Evolutionary conservation across 2,329 filamentous ascomycete genomes (phyloP), one percentile per base, ranked within the genome.

Genomic region (Stylonectria norvegica): DNA sequence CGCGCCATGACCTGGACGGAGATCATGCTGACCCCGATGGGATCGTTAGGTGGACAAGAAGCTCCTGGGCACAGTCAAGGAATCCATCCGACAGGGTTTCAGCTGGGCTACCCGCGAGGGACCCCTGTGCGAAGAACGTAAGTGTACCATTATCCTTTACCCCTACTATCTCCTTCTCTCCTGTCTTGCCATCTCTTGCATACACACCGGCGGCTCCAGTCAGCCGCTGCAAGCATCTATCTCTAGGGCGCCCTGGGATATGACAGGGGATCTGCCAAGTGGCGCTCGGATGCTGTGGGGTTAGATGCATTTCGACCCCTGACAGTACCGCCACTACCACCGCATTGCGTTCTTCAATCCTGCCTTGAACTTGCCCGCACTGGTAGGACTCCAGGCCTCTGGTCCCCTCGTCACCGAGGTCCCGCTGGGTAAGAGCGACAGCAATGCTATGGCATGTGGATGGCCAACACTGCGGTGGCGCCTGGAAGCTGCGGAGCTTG

Each of bases 31-130:
- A 50, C 28, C 23, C 34, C 18, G 12, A 29, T 28, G 17, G 9
- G 11, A 41, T 27, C 29, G 31, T 29, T 59, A 83, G 79, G 88
- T 97, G 46, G 90, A 98, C 69, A 93, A 94, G 69, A 94, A 91
- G 65, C 75, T 90, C 15, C 78, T 98, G 20, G 83, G 83, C 55
- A 85, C 83, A 23, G 91, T 96, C 31, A 84, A 89, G 54, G 93
- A 98, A 62, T 91, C 87, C 6, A 89, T 98, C 56, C 84, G 88
- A 34, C 93, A 98, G 67, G 93, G 93, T 20, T 98, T 98, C 67
- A 89, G 85, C 63, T 98, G 93, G 93, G 93, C 89, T 35, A 88
- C 90, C 20, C 78, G 93, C 49, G 93, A 98, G 78, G 93, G 93
- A 1, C 93, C 93, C 14, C 74, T 98, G 18, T 97, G 93, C 64